These are phyloP conservation scores for Salix koriyanagi DNA, from an alignment of 345 rosid species.

Conservation along the genomic window DNA sequence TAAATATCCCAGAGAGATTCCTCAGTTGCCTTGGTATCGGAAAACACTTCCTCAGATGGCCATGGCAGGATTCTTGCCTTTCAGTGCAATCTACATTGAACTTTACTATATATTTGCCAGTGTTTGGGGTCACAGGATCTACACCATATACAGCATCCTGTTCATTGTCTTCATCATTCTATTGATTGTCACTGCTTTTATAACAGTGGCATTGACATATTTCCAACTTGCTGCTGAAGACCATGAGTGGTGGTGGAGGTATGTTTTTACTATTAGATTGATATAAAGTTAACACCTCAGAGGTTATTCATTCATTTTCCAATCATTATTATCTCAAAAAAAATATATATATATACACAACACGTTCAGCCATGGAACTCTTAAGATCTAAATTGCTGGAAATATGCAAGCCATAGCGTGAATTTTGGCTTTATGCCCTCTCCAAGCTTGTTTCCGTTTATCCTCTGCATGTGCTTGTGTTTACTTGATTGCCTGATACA, in stretches of 20 bases:
- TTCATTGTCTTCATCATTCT: slow-evolving; percentile 79
- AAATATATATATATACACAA: not conserved
- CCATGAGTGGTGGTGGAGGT: slow-evolving; percentile 97
- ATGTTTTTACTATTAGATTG: not conserved
- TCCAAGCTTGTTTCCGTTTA: not conserved
- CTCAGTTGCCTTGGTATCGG: slow-evolving; percentile 31
- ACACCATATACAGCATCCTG: slow-evolving; percentile 80
- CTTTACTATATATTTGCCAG: slow-evolving; percentile 85
- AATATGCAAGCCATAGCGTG: not conserved
- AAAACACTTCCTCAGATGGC: slow-evolving; percentile 32
- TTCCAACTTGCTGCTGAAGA: slow-evolving; percentile 96
- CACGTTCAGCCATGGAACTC: not conserved
- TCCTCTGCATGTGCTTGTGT: not conserved
- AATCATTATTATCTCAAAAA: not conserved
- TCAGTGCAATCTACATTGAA: slow-evolving; percentile 83
- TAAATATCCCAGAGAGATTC: slow-evolving; percentile 33
- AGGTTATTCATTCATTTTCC: not conserved
- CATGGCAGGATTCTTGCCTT: slow-evolving; percentile 45
- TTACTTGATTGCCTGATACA: not conserved
- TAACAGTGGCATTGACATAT: slow-evolving; percentile 85
- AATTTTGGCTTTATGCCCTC: not conserved
- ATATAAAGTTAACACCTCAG: not conserved
- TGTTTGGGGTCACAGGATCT: slow-evolving; percentile 87
- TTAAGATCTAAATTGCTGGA: not conserved
- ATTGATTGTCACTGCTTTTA: slow-evolving; percentile 81